A percentile compares a stretch with the other conserved stretches of the same genome.
phyloP scores from a whole-genome alignment of 139 green algal genomes.

The Chlorella sorokiniana region DNA sequence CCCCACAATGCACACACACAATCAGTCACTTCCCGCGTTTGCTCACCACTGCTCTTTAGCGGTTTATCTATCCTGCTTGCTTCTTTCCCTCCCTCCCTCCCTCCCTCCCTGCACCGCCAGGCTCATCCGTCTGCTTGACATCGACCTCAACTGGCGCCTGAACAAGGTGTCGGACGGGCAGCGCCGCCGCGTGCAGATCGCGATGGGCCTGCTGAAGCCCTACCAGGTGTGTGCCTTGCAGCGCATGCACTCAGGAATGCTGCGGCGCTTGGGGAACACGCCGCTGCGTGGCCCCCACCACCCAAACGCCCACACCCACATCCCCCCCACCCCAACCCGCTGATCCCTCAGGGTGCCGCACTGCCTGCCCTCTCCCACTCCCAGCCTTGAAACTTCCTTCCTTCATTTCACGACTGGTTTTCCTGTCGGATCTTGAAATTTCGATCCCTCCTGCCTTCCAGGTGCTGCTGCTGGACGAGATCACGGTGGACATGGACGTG shows the following conservation, averaged over 20 bases:
- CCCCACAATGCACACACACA: no score
- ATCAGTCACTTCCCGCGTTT: no score
- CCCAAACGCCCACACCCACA: no score
- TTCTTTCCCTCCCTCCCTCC: not conserved
- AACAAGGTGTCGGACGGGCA: slow-evolving; percentile 96
- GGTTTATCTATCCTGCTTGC: no score
- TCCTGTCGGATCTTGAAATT: not conserved
- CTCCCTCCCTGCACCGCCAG: not conserved
- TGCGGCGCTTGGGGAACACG: not conserved
- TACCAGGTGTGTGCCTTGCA: slow-evolving; percentile 72
- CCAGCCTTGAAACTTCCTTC: no score
- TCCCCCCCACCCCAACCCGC: no score
- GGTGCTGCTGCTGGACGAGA: slow-evolving; percentile 97
- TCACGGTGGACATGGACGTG: slow-evolving; percentile 99
- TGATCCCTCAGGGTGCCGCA: no score
- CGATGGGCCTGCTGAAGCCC: slow-evolving; percentile 92
- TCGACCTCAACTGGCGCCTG: slow-evolving; percentile 93
- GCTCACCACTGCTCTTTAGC: no score
- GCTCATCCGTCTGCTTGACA: slow-evolving; percentile 91
- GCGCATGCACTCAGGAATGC: not conserved
- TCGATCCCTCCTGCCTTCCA: slow-evolving; percentile 1
- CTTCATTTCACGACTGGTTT: not conserved
- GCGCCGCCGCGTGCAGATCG: slow-evolving; percentile 94
- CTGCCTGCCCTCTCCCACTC: no score
- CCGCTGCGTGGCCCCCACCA: no score